phyloP scores from a whole-genome alignment of 495 filamentous ascomycete genomes.

The Lepidopterella palustris region DNA sequence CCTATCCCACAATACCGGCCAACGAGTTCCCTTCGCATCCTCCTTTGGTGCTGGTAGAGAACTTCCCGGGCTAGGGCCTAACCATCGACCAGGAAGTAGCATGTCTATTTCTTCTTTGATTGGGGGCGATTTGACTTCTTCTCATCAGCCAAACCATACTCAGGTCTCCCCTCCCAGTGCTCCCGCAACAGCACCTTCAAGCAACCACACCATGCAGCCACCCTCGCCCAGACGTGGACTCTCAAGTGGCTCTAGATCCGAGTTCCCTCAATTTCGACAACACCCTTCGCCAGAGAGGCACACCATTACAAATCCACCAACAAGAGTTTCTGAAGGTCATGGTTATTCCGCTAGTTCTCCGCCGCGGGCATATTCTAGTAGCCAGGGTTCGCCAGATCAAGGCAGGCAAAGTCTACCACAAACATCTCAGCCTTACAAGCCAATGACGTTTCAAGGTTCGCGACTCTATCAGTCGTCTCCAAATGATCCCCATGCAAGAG shows the following conservation, averaged over 20 bases:
- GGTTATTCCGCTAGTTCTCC: slow-evolving; percentile 22
- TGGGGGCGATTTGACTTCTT: slow-evolving; percentile 39
- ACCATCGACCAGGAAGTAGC: slow-evolving; percentile 59
- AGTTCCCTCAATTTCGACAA: slow-evolving; percentile 21
- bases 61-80: slow-evolving; percentile 41
- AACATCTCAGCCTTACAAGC: slow-evolving; percentile 20
- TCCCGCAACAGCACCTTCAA: slow-evolving; percentile 10
- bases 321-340: slow-evolving; percentile 17
- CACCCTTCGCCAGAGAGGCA: slow-evolving; percentile 26
- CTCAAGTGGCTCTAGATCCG: slow-evolving; percentile 19
- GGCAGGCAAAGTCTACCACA: slow-evolving; percentile 15
- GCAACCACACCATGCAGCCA: slow-evolving; percentile 33
- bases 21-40: slow-evolving; percentile 34
- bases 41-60: slow-evolving; percentile 48
- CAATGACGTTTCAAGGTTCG: slow-evolving; percentile 21
- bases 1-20: slow-evolving; percentile 16
- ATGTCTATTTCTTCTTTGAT: slow-evolving; percentile 98
- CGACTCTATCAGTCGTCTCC: slow-evolving; percentile 23
- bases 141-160: slow-evolving; percentile 18
- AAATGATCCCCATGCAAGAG: slow-evolving; percentile 16
- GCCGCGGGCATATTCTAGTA: slow-evolving; percentile 15
- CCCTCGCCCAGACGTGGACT: slow-evolving; percentile 33
- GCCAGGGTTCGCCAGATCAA: slow-evolving; percentile 26
- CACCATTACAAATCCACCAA: slow-evolving; percentile 7
- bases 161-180: slow-evolving; percentile 22